Evolutionary conservation across 305 asterid genomes (phyloP).

Genomic region (Fraxinus velutina): DNA sequence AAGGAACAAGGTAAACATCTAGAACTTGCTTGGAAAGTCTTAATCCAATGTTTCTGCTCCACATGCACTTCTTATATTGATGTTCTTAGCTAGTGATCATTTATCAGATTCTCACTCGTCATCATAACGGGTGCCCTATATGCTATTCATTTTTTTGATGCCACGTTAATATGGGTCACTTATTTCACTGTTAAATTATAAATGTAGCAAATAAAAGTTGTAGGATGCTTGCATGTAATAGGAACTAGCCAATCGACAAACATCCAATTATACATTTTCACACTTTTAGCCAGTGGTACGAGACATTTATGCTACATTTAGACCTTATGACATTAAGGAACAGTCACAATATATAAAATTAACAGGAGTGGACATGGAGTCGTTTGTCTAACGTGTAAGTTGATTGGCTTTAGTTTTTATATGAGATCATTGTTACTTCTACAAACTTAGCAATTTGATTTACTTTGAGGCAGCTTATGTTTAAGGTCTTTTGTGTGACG

Average conservation of each 20-base stretch:
- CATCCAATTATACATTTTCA: not conserved
- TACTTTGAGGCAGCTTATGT: slow-evolving; percentile 1
- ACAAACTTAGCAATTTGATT: not conserved
- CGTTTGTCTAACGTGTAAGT: not conserved
- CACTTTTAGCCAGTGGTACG: not conserved
- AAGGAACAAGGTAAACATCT: slow-evolving; percentile 53
- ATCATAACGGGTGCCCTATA: not conserved
- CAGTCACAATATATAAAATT: not conserved
- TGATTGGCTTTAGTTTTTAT: not conserved
- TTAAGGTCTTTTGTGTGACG: not conserved
- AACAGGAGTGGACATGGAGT: not conserved
- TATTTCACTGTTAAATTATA: not conserved
- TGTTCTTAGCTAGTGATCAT: not conserved
- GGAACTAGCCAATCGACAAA: not conserved
- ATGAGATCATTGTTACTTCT: not conserved
- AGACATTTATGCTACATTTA: not conserved
- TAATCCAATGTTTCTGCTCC: not conserved
- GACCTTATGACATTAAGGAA: not conserved
- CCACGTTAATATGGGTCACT: not conserved
- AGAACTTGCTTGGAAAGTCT: slow-evolving; percentile 7
- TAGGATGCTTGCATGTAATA: not conserved
- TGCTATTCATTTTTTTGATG: not conserved
- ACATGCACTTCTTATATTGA: not conserved
- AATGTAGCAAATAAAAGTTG: not conserved
- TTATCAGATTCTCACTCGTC: not conserved